Percentiles rank a stretch among this genome's conserved stretches.
Evolutionary conservation across 192 early-diverging fungal species (phyloP).

Genomic region (Podila horticola): DNA sequence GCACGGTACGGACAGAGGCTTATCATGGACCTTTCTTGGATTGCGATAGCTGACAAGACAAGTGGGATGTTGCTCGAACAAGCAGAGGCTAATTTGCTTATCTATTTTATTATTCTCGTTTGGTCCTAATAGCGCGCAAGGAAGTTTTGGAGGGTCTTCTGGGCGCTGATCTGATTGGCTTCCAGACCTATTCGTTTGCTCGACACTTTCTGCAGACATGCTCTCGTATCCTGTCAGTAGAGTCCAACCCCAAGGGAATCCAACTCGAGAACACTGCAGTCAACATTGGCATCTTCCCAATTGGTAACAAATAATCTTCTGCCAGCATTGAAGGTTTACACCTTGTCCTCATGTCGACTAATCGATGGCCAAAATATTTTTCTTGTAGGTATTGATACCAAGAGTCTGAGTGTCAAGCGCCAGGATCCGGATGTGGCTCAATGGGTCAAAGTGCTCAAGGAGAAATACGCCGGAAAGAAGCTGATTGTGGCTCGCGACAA

Average conservation of each 20-base stretch:
- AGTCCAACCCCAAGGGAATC: conserved; percentile 87
- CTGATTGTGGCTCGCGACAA: conserved; percentile 96
- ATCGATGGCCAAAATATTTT: background rate
- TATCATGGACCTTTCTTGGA: background rate
- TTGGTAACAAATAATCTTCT: conserved; percentile 59
- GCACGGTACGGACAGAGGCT: conserved; percentile 62
- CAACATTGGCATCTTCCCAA: conserved; percentile 92
- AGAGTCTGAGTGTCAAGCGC: conserved; percentile 77
- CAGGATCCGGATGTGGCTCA: conserved; percentile 75
- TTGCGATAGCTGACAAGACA: background rate
- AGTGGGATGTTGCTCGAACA: too few relatives aligned
- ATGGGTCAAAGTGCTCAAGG: conserved; percentile 80
- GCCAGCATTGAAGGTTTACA: too few relatives aligned
- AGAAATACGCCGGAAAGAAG: conserved; percentile 93
- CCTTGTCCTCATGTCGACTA: too few relatives aligned
- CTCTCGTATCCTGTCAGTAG: conserved; percentile 88
- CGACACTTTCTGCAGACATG: conserved; percentile 91
- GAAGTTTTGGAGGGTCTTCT: conserved; percentile 93
- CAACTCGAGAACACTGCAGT: conserved; percentile 83
- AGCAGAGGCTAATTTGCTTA: too few relatives aligned
- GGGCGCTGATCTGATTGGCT: conserved; percentile 89
- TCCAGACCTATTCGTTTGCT: conserved; percentile 95
- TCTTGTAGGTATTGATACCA: conserved; percentile 75
- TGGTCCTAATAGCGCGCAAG: conserved; percentile 63
- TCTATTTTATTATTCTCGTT: background rate